phyloP scores from a whole-genome alignment of 129 eudicot genomes.

The Dittrichia graveolens region DNA sequence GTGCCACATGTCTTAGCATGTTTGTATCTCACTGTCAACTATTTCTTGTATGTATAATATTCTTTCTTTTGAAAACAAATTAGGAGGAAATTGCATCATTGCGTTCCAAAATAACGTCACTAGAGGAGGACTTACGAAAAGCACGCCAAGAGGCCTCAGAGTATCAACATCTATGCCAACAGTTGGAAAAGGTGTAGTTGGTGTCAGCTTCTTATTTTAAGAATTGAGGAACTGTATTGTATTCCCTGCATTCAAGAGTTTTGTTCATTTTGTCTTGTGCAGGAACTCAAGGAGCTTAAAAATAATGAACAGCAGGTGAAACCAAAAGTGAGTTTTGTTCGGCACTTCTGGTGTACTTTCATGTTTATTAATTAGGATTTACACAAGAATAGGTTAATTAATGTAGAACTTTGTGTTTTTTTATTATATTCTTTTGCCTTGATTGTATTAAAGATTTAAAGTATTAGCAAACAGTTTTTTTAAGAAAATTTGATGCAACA shows the following conservation, averaged over 20 bases:
- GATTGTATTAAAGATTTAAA: neutral
- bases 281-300: slow-evolving; percentile 94
- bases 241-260: slow-evolving; percentile 14
- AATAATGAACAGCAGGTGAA: slow-evolving; percentile 72
- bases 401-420: neutral
- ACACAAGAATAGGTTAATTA: slow-evolving; percentile 10
- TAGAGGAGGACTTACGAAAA: slow-evolving; percentile 68
- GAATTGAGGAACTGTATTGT: slow-evolving; percentile 25
- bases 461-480: neutral
- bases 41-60: neutral
- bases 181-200: slow-evolving; percentile 65
- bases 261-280: slow-evolving; percentile 26
- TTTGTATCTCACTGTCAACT: neutral
- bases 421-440: neutral
- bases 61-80: neutral
- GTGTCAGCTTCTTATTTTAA: slow-evolving; percentile 15
- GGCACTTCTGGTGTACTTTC: neutral
- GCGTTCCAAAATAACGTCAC: slow-evolving; percentile 55
- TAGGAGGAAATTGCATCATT: slow-evolving; percentile 57
- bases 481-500: too few relatives aligned
- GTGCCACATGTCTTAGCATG: slow-evolving; percentile 10
- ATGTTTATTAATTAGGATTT: slow-evolving; percentile 17
- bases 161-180: slow-evolving; percentile 48
- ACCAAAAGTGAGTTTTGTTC: slow-evolving; percentile 65
- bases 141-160: slow-evolving; percentile 66